Percentiles rank a stretch among this genome's conserved stretches.
phyloP scores from a whole-genome alignment of 164 flowering plant genomes.

The Macadamia integrifolia region DNA sequence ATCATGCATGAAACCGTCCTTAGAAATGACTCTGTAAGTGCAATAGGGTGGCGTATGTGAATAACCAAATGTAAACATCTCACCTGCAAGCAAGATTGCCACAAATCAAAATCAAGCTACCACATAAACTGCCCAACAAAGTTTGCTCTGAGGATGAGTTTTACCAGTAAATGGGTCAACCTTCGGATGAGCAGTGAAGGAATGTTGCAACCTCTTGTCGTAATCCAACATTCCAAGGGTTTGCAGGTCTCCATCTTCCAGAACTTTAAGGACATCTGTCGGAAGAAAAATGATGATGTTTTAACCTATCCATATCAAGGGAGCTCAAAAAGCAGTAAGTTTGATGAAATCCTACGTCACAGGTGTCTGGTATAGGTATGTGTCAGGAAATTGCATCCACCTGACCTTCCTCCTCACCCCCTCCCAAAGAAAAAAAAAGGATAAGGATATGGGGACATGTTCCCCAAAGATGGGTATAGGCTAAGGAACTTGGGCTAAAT shows the following conservation, averaged over 20 bases:
- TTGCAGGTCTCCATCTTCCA: constrained; percentile 97
- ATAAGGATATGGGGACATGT: too few species aligned
- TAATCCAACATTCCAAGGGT: constrained; percentile 93
- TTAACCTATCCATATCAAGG: neutral
- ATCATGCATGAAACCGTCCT: constrained; percentile 89
- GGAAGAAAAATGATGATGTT: neutral
- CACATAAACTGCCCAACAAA: neutral
- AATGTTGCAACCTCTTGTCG: constrained; percentile 83
- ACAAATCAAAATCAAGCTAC: constrained; percentile 3
- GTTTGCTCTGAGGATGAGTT: neutral
- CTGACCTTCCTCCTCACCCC: too few species aligned
- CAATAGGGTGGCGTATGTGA: constrained; percentile 71
- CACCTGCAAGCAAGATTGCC: constrained; percentile 54
- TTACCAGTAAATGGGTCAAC: constrained; percentile 92
- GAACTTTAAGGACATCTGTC: constrained; percentile 75
- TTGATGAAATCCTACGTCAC: neutral
- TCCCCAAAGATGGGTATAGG: too few species aligned
- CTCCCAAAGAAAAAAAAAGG: too few species aligned
- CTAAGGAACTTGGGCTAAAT: too few species aligned
- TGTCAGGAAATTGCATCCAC: neutral
- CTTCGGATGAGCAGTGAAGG: constrained; percentile 98
- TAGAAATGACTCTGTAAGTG: constrained; percentile 88
- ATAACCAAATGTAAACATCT: constrained; percentile 97
- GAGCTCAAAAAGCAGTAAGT: neutral
- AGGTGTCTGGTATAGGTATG: too few species aligned